Evolutionary conservation across 352 stramenopile genomes (phyloP).

Genomic region (Peronospora destructor): DNA sequence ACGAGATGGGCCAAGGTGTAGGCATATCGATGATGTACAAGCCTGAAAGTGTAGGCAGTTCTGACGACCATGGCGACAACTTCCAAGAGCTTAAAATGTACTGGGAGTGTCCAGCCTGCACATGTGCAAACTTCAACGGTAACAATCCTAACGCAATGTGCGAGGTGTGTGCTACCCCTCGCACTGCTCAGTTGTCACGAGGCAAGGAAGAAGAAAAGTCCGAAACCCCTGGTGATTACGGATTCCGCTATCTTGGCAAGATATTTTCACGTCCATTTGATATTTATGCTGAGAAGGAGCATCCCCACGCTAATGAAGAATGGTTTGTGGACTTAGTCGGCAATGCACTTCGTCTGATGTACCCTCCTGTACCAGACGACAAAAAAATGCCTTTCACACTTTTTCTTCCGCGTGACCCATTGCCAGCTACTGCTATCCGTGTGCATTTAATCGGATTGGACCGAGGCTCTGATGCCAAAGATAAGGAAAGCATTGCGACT

Average conservation of each 20-base stretch:
- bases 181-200: slow-evolving; percentile 18
- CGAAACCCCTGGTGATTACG: slow-evolving; percentile 28
- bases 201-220: slow-evolving; percentile 18
- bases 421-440: slow-evolving; percentile 35
- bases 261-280: slow-evolving; percentile 68
- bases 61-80: slow-evolving; percentile 10
- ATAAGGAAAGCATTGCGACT: slow-evolving; percentile 76
- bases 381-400: slow-evolving; percentile 78
- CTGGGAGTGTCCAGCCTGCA: slow-evolving; percentile 80
- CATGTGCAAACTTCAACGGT: slow-evolving; percentile 82
- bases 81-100: slow-evolving; percentile 79
- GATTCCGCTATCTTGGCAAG: slow-evolving; percentile 53
- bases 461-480: slow-evolving; percentile 63
- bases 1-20: slow-evolving; percentile 76
- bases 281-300: slow-evolving; percentile 75
- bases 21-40: slow-evolving; percentile 54
- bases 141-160: slow-evolving; percentile 71
- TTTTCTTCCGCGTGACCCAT: slow-evolving; percentile 55
- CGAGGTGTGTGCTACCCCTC: slow-evolving; percentile 67
- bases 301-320: slow-evolving; percentile 49
- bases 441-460: slow-evolving; percentile 65
- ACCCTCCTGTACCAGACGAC: slow-evolving; percentile 64
- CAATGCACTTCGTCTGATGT: slow-evolving; percentile 51
- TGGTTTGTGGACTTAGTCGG: slow-evolving; percentile 75
- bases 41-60: slow-evolving; percentile 7